phyloP scores from a whole-genome alignment of 441 rosid genomes.

The Brassica hybrid region DNA sequence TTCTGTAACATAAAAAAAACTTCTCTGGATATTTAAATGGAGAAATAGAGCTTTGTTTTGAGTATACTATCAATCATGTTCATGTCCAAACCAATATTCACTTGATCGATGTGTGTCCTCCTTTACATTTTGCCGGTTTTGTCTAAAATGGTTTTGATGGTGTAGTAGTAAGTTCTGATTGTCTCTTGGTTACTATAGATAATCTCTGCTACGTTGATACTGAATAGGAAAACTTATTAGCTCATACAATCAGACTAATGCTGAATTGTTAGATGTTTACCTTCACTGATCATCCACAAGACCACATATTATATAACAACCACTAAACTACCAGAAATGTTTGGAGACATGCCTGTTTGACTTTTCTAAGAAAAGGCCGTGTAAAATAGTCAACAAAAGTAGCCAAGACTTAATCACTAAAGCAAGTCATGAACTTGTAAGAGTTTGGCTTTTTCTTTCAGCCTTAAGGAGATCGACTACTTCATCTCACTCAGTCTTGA shows the following conservation, averaged over 20 bases:
- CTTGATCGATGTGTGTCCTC: no score
- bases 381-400: neutral
- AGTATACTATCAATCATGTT: no score
- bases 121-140: neutral
- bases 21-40: no score
- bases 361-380: neutral
- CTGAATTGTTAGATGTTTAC: neutral
- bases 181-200: neutral
- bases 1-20: neutral
- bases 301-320: neutral
- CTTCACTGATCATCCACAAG: neutral
- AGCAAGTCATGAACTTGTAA: neutral
- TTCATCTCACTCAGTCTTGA: neutral
- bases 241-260: conserved; percentile 4
- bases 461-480: neutral
- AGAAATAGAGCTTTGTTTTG: no score
- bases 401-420: neutral
- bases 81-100: no score
- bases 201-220: no score
- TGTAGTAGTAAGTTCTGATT: neutral
- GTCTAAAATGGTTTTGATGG: neutral
- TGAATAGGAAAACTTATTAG: neutral
- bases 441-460: no score
- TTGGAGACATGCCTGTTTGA: neutral
- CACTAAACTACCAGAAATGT: neutral